phyloP scores from a whole-genome alignment of 106 monocot genomes.

The Acorus gramineus region DNA sequence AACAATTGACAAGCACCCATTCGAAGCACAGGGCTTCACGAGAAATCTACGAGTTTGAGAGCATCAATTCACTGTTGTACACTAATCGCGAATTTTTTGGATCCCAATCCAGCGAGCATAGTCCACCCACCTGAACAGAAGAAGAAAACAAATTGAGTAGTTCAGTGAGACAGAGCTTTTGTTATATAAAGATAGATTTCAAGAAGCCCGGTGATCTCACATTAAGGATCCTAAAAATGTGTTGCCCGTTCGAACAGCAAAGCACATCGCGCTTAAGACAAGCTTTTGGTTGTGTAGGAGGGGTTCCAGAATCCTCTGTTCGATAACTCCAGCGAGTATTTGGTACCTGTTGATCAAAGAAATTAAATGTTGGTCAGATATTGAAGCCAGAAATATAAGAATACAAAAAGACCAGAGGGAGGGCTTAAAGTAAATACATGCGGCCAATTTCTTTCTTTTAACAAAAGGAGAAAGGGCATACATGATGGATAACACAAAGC shows the following conservation, averaged over 20 bases:
- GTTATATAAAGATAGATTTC: neutral
- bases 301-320: slow-evolving; percentile 31
- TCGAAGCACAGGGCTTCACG: no score
- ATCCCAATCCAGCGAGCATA: slow-evolving; percentile 34
- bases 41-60: no score
- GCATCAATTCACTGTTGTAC: no score
- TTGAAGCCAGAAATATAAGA: no score
- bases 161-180: neutral
- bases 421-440: no score
- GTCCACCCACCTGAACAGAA: slow-evolving; percentile 33
- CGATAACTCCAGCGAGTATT: slow-evolving; percentile 26
- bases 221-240: slow-evolving; percentile 32
- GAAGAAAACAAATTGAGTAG: neutral
- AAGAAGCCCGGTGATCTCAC: slow-evolving; percentile 6
- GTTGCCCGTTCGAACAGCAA: slow-evolving; percentile 31
- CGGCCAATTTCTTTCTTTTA: no score
- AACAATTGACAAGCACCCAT: no score
- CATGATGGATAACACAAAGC: no score
- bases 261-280: slow-evolving; percentile 21
- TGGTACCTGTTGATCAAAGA: slow-evolving; percentile 19
- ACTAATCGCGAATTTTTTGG: slow-evolving; percentile 20
- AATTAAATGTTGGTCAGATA: no score
- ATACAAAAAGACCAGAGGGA: no score
- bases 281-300: slow-evolving; percentile 28
- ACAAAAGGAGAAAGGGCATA: no score